These are phyloP conservation scores for Spongospora subterranea DNA, from an alignment of 208 protist genomes.

Conservation along the genomic window DNA sequence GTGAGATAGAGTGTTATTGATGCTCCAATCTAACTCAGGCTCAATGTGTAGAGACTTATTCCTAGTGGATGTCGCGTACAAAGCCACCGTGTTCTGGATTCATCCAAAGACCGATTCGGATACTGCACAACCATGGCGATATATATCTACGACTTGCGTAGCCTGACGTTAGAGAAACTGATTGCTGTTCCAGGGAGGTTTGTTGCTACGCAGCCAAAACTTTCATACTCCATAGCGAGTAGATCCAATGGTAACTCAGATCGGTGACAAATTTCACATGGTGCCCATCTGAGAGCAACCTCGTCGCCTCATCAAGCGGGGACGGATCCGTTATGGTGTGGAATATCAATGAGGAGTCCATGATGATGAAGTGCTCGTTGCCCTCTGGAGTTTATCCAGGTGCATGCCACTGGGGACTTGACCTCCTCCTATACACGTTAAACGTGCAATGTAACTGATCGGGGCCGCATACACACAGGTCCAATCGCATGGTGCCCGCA, in stretches of 20 bases:
- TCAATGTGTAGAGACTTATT: slow-evolving; percentile 8
- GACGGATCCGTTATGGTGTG: not conserved
- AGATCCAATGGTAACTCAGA: not conserved
- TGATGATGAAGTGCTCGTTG: not conserved
- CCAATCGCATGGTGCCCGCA: slow-evolving; percentile 32
- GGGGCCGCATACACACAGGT: too few species aligned
- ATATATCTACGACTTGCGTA: slow-evolving; percentile 58
- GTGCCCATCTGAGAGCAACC: not conserved
- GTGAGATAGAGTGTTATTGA: too few species aligned
- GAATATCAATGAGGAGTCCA: slow-evolving; percentile 21
- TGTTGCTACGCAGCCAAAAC: too few species aligned
- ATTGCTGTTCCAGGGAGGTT: slow-evolving; percentile 52
- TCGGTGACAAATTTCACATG: not conserved
- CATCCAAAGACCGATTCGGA: slow-evolving; percentile 37
- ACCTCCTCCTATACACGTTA: not conserved
- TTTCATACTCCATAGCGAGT: too few species aligned
- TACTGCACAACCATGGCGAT: slow-evolving; percentile 66
- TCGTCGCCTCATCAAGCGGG: not conserved
- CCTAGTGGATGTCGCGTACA: slow-evolving; percentile 46
- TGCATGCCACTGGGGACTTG: not conserved
- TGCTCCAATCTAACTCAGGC: too few species aligned
- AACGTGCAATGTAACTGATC: too few species aligned
- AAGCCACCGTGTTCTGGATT: not conserved
- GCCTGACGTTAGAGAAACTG: slow-evolving; percentile 46
- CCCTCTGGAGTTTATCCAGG: not conserved